These are phyloP conservation scores for Pilobolus umbonatus DNA, from an alignment of 192 early-diverging fungal genomes.

Conservation along the genomic window DNA sequence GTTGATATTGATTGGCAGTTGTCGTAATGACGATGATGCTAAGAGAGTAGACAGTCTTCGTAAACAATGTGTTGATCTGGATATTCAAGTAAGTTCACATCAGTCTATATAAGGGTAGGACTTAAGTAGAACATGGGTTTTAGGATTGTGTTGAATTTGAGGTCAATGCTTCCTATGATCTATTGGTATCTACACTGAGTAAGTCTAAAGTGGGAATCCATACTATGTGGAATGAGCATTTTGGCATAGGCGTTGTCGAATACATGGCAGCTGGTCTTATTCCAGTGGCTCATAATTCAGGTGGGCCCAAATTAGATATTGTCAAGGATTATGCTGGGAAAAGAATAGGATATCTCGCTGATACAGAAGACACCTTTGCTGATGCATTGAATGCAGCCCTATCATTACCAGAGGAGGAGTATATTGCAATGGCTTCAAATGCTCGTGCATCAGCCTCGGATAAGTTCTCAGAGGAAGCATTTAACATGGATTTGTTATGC, in stretches of 20 bases:
- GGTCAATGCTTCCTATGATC: slow-evolving; percentile 74
- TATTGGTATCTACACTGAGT: slow-evolving; percentile 58
- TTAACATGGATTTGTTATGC: slow-evolving; percentile 31
- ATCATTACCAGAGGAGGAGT: slow-evolving; percentile 36
- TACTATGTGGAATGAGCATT: slow-evolving; percentile 98
- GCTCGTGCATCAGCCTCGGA: slow-evolving; percentile 60
- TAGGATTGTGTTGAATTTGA: slow-evolving; percentile 73
- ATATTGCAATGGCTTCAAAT: slow-evolving; percentile 45
- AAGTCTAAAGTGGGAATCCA: slow-evolving; percentile 78
- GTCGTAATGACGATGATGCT: slow-evolving; percentile 75
- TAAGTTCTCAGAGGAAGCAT: slow-evolving; percentile 69
- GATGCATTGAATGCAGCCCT: slow-evolving; percentile 44
- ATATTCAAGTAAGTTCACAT: slow-evolving; percentile 46
- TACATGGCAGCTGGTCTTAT: slow-evolving; percentile 93
- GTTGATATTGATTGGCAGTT: slow-evolving; percentile 84
- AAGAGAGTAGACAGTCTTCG: slow-evolving; percentile 57
- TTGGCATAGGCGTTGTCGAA: slow-evolving; percentile 97
- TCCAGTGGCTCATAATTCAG: slow-evolving; percentile 77
- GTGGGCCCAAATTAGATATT: slow-evolving; percentile 85
- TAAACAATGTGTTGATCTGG: slow-evolving; percentile 40
- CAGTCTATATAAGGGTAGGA: neutral
- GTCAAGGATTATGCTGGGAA: slow-evolving; percentile 46
- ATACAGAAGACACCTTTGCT: slow-evolving; percentile 62
- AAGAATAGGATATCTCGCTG: slow-evolving; percentile 59
- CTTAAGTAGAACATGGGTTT: neutral